A percentile compares a stretch with the other conserved stretches of the same genome.
Conservation (phyloP, 2,329 filamentous ascomycete genomes). For the Colletotrichum tabaci region DNA sequence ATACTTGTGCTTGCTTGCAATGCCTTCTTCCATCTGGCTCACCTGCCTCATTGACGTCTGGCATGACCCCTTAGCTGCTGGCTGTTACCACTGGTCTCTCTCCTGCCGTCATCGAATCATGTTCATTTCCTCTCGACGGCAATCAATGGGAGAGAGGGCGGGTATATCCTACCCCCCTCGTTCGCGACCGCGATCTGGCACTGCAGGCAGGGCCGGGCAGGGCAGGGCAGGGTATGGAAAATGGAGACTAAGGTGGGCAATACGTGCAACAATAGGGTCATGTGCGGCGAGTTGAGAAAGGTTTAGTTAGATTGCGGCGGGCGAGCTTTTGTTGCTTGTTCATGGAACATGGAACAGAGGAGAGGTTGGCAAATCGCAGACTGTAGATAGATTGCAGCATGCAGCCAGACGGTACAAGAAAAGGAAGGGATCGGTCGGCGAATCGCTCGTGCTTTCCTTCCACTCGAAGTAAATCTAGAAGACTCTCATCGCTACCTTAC, state of each 20-base stretch:
- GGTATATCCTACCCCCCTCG: not conserved
- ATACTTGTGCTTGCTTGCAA: not conserved
- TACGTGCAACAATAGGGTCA: not conserved
- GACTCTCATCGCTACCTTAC: not conserved
- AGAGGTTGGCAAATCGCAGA: not conserved
- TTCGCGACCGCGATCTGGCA: constrained; percentile 26
- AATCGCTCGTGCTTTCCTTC: constrained; percentile 33
- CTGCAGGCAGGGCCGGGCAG: not conserved
- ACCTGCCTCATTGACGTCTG: constrained; percentile 1
- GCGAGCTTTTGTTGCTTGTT: constrained; percentile 21
- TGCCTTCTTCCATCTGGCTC: not conserved
- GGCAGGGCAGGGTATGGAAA: too few species aligned
- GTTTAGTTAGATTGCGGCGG: constrained; percentile 27
- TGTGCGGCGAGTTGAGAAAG: constrained; percentile 12
- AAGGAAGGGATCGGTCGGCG: constrained; percentile 12
- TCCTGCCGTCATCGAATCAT: not conserved
- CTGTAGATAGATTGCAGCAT: not conserved
- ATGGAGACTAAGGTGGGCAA: not conserved
- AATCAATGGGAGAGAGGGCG: not conserved
- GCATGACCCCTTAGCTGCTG: not conserved
- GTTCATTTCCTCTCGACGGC: not conserved
- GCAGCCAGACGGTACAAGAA: constrained; percentile 4
- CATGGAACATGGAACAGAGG: not conserved
- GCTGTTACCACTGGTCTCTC: too few species aligned
- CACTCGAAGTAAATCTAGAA: constrained; percentile 20